These are phyloP conservation scores for Phtheirospermum japonicum DNA, from an alignment of 257 asterid genomes.

Conservation along the genomic window DNA sequence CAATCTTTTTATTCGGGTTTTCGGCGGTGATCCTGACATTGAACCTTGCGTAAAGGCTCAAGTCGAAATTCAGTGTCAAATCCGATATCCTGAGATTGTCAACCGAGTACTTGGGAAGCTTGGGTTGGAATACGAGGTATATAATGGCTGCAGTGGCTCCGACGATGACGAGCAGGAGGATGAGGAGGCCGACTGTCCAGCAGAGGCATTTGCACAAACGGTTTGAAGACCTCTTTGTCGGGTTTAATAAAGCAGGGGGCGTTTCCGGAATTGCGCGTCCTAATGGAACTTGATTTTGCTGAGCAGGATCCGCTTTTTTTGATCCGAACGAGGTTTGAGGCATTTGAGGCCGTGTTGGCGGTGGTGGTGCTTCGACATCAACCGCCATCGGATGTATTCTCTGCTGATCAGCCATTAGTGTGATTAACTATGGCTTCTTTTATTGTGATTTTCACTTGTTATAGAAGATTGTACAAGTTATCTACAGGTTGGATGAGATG, in stretches of 20 bases:
- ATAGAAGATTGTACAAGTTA: background rate
- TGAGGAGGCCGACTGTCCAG: constrained; percentile 64
- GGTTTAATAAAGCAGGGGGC: constrained; percentile 27
- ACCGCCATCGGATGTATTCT: constrained; percentile 63
- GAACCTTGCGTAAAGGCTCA: constrained; percentile 71
- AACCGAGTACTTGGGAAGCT: constrained; percentile 75
- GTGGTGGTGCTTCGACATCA: constrained; percentile 45
- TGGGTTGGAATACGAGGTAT: constrained; percentile 69
- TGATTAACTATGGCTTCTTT: constrained; percentile 3
- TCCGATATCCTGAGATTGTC: constrained; percentile 76
- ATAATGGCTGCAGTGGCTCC: constrained; percentile 64
- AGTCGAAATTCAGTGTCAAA: constrained; percentile 63
- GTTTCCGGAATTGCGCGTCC: constrained; percentile 26
- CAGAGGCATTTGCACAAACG: constrained; percentile 78
- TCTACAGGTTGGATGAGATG: constrained; percentile 25
- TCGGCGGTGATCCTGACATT: constrained; percentile 66
- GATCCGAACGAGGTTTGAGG: constrained; percentile 35
- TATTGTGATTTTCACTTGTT: background rate
- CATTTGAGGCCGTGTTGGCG: constrained; percentile 36
- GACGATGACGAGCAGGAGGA: constrained; percentile 51
- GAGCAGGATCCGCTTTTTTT: constrained; percentile 37
- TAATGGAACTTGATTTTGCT: constrained; percentile 32
- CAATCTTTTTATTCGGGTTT: constrained; percentile 81
- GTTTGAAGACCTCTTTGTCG: constrained; percentile 32
- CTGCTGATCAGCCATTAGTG: constrained; percentile 48